These are phyloP conservation scores for Bjerkandera adusta DNA, from an alignment of 1,284 basidiomycete genomes.

Conservation along the genomic window DNA sequence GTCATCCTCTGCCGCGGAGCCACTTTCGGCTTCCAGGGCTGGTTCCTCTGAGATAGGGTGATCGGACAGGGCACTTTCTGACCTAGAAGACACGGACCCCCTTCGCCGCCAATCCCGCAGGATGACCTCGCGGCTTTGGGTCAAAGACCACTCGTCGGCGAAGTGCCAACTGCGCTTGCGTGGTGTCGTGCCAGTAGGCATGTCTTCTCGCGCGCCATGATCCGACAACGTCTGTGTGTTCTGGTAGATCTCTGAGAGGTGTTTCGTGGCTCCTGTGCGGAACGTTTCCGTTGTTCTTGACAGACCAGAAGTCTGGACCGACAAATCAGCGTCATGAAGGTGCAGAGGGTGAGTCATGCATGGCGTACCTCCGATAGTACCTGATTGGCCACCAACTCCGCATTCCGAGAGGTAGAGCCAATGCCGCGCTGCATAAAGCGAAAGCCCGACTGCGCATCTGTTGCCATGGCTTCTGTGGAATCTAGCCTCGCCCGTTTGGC, in stretches of 20 bases:
- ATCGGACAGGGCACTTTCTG: conserved; percentile 34
- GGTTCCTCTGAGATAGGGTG: not conserved
- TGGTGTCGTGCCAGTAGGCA: conserved; percentile 67
- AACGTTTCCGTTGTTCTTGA: conserved; percentile 39
- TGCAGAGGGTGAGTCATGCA: conserved; percentile 18
- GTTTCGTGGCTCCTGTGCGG: conserved; percentile 35
- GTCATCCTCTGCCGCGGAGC: conserved; percentile 13
- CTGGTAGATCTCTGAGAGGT: conserved; percentile 48
- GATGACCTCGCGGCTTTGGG: conserved; percentile 55
- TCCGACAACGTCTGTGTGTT: conserved; percentile 51
- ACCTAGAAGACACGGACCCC: conserved; percentile 28
- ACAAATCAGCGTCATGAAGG: not conserved
- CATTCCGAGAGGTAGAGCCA: conserved; percentile 46
- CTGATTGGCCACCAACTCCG: conserved; percentile 44
- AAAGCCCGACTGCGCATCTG: conserved; percentile 51
- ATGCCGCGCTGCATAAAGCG: conserved; percentile 47
- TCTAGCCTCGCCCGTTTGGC: conserved; percentile 70
- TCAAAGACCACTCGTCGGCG: conserved; percentile 66
- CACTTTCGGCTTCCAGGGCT: conserved; percentile 12
- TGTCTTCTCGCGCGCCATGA: conserved; percentile 60
- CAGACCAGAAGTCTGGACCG: conserved; percentile 38
- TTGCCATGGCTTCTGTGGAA: conserved; percentile 45
- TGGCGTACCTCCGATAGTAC: conserved; percentile 53
- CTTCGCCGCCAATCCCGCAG: conserved; percentile 48
- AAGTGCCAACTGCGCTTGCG: conserved; percentile 69